Percentiles rank a stretch among this genome's conserved stretches.
phyloP scores from a whole-genome alignment of 768 basidiomycete genomes.

The Pleurotus tuoliensis region DNA sequence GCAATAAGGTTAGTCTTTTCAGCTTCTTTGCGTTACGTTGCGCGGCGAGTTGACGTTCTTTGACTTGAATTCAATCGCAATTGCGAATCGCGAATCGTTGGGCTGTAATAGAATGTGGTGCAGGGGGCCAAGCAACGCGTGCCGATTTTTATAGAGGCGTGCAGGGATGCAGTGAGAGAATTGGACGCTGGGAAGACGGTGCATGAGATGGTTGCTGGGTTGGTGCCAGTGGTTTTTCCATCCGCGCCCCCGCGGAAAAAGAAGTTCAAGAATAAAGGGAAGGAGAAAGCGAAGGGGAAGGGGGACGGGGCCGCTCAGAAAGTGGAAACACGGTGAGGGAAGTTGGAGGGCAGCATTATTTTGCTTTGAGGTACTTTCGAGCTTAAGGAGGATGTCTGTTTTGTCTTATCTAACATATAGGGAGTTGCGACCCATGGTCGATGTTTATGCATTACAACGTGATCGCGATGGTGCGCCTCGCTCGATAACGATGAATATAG shows the following conservation, averaged over 20 bases:
- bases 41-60: not conserved
- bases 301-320: too few relatives aligned
- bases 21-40: not conserved
- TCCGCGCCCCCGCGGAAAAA: not conserved
- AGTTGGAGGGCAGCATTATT: too few relatives aligned
- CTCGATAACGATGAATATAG: too few relatives aligned
- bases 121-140: not conserved
- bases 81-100: not conserved
- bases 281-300: not conserved
- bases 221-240: not conserved
- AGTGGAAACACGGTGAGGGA: too few relatives aligned
- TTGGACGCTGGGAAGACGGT: not conserved
- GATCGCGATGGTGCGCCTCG: too few relatives aligned
- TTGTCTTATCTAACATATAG: too few relatives aligned
- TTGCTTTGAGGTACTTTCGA: too few relatives aligned
- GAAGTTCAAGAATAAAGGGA: not conserved
- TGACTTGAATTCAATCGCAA: not conserved
- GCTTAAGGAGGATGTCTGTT: too few relatives aligned
- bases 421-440: too few relatives aligned
- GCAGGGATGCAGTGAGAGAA: not conserved
- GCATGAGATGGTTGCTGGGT: not conserved
- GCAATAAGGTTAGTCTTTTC: conserved; percentile 26
- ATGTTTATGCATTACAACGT: too few relatives aligned
- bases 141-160: not conserved
- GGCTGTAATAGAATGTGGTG: not conserved